phyloP scores from a whole-genome alignment of 257 asterid species.

The Petrea volubilis region DNA sequence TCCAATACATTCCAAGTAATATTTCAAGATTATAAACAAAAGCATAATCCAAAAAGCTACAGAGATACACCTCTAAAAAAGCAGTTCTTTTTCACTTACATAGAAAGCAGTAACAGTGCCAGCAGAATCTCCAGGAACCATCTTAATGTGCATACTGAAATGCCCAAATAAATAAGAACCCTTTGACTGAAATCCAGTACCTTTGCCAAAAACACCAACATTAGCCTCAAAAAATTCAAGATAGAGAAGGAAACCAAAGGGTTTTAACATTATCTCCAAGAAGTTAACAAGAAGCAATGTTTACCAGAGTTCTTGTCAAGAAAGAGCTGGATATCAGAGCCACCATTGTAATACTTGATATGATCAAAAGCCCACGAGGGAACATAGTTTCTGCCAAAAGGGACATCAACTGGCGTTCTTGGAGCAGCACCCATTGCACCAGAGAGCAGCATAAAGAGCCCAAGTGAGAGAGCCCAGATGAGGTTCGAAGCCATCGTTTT shows the following conservation, averaged over 20 bases:
- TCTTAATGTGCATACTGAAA: conserved; percentile 78
- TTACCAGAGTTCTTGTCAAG: conserved; percentile 75
- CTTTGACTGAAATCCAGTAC: conserved; percentile 84
- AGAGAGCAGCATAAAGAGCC: conserved; percentile 20
- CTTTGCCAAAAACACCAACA: conserved; percentile 25
- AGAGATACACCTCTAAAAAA: background rate
- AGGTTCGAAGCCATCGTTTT: conserved; percentile 31
- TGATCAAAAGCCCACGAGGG: conserved; percentile 89
- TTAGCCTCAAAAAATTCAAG: background rate
- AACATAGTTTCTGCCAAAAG: conserved; percentile 70
- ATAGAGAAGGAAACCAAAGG: too few relatives aligned
- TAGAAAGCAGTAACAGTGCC: conserved; percentile 91
- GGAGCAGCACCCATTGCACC: conserved; percentile 51
- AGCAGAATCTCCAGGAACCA: conserved; percentile 88
- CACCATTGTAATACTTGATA: conserved; percentile 69
- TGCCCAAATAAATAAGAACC: conserved; percentile 82
- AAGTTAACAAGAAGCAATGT: background rate
- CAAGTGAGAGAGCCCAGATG: conserved; percentile 18
- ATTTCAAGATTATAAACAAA: background rate
- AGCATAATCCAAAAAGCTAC: background rate
- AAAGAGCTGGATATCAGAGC: conserved; percentile 68
- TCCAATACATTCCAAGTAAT: background rate
- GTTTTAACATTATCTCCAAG: background rate
- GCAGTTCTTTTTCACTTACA: conserved; percentile 36
- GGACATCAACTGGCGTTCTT: conserved; percentile 53